A percentile compares a stretch with the other conserved stretches of the same genome.
These are phyloP conservation scores for Epichloe hybrida DNA, from an alignment of 2,329 filamentous ascomycete species.

Conservation along the genomic window DNA sequence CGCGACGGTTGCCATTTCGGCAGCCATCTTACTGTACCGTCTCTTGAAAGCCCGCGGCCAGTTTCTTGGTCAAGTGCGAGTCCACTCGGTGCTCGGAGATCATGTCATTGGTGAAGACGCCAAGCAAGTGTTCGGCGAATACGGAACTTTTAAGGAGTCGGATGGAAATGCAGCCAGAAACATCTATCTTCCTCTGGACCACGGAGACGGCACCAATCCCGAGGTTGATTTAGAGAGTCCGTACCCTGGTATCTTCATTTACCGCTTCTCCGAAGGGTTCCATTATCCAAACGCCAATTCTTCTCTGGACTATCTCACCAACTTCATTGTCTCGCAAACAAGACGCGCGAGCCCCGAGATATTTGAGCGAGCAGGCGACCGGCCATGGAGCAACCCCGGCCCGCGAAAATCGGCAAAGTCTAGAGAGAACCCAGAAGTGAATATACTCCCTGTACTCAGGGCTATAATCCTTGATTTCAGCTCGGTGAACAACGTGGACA, in stretches of 20 bases:
- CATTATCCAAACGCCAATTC: constrained; percentile 91
- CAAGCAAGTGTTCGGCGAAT: constrained; percentile 32
- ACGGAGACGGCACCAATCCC: constrained; percentile 84
- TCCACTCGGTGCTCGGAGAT: constrained; percentile 73
- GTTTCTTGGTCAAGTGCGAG: constrained; percentile 54
- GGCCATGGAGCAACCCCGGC: constrained; percentile 91
- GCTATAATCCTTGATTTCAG: constrained; percentile 92
- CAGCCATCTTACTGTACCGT: constrained; percentile 68
- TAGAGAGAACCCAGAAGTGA: constrained; percentile 13
- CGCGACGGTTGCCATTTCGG: constrained; percentile 64
- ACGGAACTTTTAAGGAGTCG: constrained; percentile 39
- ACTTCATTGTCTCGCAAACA: constrained; percentile 56
- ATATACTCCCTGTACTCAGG: constrained; percentile 55
- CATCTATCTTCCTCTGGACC: constrained; percentile 76
- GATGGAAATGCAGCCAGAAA: constrained; percentile 47
- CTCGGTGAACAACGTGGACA: constrained; percentile 84
- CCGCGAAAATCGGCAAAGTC: constrained; percentile 36
- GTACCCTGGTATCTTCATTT: constrained; percentile 89
- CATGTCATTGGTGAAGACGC: constrained; percentile 52
- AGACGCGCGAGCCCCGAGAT: constrained; percentile 59
- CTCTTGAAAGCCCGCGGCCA: constrained; percentile 69
- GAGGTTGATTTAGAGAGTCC: constrained; percentile 65
- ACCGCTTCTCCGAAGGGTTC: constrained; percentile 87
- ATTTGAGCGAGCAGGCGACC: constrained; percentile 56
- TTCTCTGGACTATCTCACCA: constrained; percentile 66